Evolutionary conservation across 1,284 basidiomycete genomes (phyloP).

Genomic region (Ganoderma sinense): DNA sequence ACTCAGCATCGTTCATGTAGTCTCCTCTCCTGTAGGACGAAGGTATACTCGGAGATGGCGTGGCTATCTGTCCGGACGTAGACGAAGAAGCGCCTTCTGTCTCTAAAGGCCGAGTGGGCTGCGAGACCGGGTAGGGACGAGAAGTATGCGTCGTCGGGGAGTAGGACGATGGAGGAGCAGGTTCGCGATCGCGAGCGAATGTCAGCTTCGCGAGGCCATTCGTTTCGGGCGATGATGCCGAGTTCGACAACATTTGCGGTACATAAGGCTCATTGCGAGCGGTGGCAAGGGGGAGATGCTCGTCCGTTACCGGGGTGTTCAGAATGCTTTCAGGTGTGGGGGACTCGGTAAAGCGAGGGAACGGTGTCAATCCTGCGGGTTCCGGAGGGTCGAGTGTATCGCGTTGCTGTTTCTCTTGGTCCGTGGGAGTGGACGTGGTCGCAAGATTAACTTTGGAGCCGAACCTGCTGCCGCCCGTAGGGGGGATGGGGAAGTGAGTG

Average conservation of each 20-base stretch:
- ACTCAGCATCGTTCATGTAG: slow-evolving; percentile 48
- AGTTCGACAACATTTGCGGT: neutral
- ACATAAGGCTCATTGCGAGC: slow-evolving; percentile 21
- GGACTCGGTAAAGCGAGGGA: slow-evolving; percentile 35
- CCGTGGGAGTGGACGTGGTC: neutral
- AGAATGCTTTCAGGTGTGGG: slow-evolving; percentile 27
- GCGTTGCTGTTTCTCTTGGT: slow-evolving; percentile 2
- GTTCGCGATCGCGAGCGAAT: slow-evolving; percentile 12
- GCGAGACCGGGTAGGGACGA: slow-evolving; percentile 1
- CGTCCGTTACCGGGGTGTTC: slow-evolving; percentile 26
- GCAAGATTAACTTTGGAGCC: slow-evolving; percentile 6
- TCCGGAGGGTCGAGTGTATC: slow-evolving; percentile 18
- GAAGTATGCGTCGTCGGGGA: slow-evolving; percentile 9
- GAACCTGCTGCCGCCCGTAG: slow-evolving; percentile 37
- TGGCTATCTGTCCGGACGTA: neutral
- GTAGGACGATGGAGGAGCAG: slow-evolving; percentile 2
- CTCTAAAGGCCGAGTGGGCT: neutral
- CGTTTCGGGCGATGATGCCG: neutral
- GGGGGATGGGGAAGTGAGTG: slow-evolving; percentile 71
- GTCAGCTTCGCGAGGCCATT: neutral
- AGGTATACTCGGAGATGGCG: slow-evolving; percentile 6
- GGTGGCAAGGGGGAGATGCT: slow-evolving; percentile 18
- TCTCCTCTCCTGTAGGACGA: slow-evolving; percentile 37
- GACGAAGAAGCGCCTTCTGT: neutral
- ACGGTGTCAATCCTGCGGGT: slow-evolving; percentile 23